Base-by-base conservation (phyloP, 2,329 filamentous ascomycete species). In the Trichoderma hamatum region DNA sequence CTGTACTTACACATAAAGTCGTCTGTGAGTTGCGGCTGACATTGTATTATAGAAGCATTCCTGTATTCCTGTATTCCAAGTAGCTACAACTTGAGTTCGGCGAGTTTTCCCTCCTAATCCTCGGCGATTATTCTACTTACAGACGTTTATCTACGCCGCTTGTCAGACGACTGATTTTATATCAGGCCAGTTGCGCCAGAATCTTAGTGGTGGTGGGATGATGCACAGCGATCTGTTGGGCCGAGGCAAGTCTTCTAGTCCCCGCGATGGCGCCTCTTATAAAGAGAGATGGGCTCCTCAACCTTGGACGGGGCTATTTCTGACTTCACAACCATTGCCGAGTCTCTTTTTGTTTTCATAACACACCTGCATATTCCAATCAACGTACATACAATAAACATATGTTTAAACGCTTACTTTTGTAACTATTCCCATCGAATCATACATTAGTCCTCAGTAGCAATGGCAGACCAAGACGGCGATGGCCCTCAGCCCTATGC, bases 401-500 rank as follows among this genome's bases (percentile, higher is more conserved):
- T 36, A 36, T 36, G 30, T 36, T 11, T 11, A 36, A 11, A 11
- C 13, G 13, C 34, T 13, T 10, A 11, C 10, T 49, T 24, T 49
- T 9, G 7, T 32, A 24, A 32, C 16, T 24, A 24, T 11, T 58
- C 32, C 4, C 11, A 39, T 11, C 24, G 28, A 4, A 5, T n/a
- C 11, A 19, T 9, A 26, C 11, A 43, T n/a, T 13, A 24, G 24
- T 49, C 36, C 21, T 54, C 28, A 28, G n/a, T 36, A 52, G 63
- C 7, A 65, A 75, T 73, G 68, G 69, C 72, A 43, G 68, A 71
- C 59, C 66, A 67, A 62, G 52, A 65, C 6, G 69, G 68, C 43
- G 70, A 71, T 34, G 70, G 72, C n/a, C 58, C 24, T 19, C 46
- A 68, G 26, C 43, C 55, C 5, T 85, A 84, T 72, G 81, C 80